Percentiles rank a stretch among this genome's conserved stretches.
Evolutionary conservation across 129 eudicot genomes (phyloP).

Genomic region (Kitagawia praeruptora): DNA sequence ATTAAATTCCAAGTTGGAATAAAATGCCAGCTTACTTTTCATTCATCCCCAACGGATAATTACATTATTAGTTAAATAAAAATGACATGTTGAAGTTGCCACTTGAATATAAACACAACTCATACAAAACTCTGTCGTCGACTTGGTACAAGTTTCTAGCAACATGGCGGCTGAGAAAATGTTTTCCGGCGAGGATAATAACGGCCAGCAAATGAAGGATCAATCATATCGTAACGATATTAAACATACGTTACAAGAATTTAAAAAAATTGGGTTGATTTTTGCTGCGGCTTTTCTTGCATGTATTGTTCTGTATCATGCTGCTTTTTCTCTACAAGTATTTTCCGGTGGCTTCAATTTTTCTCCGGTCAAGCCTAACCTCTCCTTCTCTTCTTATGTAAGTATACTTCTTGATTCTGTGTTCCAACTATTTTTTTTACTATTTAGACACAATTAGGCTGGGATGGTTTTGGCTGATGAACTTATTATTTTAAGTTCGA

Average conservation of each 20-base stretch:
- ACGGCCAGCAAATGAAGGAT: neutral
- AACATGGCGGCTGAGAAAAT: neutral
- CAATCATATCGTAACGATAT: neutral
- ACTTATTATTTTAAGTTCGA: neutral
- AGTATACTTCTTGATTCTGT: neutral
- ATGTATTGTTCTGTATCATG: neutral
- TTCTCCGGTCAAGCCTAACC: neutral
- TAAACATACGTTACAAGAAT: neutral
- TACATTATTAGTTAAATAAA: neutral
- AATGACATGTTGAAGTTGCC: neutral
- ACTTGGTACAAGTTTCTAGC: neutral
- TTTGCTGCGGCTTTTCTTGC: neutral
- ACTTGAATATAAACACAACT: neutral
- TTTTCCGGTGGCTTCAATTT: neutral
- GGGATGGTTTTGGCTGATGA: neutral
- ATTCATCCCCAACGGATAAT: neutral
- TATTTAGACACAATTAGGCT: too few relatives aligned
- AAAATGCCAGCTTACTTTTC: neutral
- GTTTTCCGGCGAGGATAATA: neutral
- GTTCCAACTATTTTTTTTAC: neutral
- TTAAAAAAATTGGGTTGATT: neutral
- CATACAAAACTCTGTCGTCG: neutral
- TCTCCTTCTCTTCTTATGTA: neutral
- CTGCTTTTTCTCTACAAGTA: neutral
- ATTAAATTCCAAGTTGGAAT: neutral